Conservation (phyloP, 2,329 filamentous ascomycete species). For the Epichloe typhina region DNA sequence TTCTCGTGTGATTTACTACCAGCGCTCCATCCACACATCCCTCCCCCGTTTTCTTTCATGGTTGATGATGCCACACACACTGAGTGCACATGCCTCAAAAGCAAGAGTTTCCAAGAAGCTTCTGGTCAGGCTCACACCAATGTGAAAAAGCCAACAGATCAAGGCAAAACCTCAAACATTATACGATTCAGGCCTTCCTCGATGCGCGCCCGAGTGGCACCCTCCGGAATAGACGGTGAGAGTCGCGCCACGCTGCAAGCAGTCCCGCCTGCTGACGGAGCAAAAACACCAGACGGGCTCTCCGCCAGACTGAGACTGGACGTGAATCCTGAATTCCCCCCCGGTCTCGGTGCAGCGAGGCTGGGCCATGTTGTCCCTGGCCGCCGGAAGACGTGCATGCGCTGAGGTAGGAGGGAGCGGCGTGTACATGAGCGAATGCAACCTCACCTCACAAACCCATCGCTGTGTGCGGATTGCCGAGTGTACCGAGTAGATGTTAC, state of each 20-base stretch:
- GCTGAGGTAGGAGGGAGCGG: not conserved
- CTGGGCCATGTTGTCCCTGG: constrained; percentile 7
- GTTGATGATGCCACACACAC: too few relatives aligned
- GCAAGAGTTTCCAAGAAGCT: too few relatives aligned
- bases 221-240: not conserved
- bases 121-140: too few relatives aligned
- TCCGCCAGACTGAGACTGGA: not conserved
- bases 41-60: too few relatives aligned
- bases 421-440: not conserved
- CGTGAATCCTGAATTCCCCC: not conserved
- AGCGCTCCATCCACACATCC: too few relatives aligned
- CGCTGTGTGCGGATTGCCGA: not conserved
- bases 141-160: too few relatives aligned
- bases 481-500: too few relatives aligned
- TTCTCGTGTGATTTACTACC: too few relatives aligned
- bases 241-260: constrained; percentile 2
- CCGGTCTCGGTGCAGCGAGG: not conserved
- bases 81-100: too few relatives aligned
- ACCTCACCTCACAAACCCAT: not conserved
- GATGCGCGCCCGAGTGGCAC: not conserved
- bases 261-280: constrained; percentile 5
- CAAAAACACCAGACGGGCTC: not conserved
- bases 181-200: too few relatives aligned
- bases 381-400: constrained; percentile 10
- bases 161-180: too few relatives aligned